These are phyloP conservation scores for Conticribra weissflogii DNA, from an alignment of 108 stramenopile species.

Conservation along the genomic window DNA sequence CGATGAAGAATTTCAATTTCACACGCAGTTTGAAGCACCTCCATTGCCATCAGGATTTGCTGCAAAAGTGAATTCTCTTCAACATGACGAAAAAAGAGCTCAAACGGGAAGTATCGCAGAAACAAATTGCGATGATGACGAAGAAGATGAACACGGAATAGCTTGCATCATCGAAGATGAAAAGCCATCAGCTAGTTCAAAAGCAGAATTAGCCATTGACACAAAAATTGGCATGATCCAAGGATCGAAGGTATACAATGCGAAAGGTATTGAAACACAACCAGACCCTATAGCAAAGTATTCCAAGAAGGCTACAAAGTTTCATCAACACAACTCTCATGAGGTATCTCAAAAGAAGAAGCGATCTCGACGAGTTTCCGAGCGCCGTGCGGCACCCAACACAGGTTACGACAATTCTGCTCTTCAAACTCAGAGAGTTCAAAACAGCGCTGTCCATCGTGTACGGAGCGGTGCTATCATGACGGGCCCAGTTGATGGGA, in stretches of 20 bases:
- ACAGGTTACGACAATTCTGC: slow-evolving; percentile 4
- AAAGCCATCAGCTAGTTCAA: neutral
- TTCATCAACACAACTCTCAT: neutral
- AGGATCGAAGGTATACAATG: neutral
- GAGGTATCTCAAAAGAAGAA: neutral
- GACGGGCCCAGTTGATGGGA: slow-evolving; percentile 25
- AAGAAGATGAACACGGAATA: neutral
- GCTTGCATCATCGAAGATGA: neutral
- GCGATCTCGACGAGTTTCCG: neutral
- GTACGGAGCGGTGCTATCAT: slow-evolving; percentile 32
- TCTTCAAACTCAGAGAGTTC: slow-evolving; percentile 14
- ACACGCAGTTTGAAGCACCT: slow-evolving; percentile 14
- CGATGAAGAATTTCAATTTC: slow-evolving; percentile 23
- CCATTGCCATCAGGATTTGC: neutral
- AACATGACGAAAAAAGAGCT: neutral
- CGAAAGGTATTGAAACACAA: neutral
- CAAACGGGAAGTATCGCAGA: neutral
- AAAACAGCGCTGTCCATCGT: slow-evolving; percentile 28
- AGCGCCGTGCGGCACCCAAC: neutral
- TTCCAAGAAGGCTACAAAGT: neutral
- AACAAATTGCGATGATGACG: neutral
- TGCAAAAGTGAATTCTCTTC: too few relatives aligned
- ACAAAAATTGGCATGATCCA: neutral
- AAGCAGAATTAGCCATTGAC: neutral
- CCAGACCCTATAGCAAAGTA: neutral